These are phyloP conservation scores for Populus pruinosa DNA, from an alignment of 345 rosid species.

Conservation along the genomic window DNA sequence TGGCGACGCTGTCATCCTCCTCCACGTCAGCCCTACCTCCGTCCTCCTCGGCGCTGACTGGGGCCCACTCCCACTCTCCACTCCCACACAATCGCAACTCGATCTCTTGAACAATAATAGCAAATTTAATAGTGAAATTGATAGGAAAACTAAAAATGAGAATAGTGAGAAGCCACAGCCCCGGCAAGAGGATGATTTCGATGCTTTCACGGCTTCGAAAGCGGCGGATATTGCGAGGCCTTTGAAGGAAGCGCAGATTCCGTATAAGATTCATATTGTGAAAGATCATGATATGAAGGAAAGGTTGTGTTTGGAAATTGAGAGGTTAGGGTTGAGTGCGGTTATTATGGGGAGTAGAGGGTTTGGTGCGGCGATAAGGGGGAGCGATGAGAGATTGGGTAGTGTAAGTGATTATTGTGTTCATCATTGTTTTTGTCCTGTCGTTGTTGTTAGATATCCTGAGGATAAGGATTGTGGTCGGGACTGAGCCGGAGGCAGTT, in stretches of 20 bases:
- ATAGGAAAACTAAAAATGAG: constrained; percentile 10
- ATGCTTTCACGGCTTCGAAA: constrained; percentile 63
- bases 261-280: constrained; percentile 81
- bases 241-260: constrained; percentile 75
- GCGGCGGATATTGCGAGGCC: constrained; percentile 77
- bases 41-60: constrained; percentile 97
- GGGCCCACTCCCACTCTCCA: constrained; percentile 76
- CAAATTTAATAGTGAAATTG: neutral
- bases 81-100: constrained; percentile 19
- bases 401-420: constrained; percentile 95
- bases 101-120: neutral
- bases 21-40: constrained; percentile 97
- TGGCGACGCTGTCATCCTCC: constrained; percentile 85
- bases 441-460: constrained; percentile 80
- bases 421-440: constrained; percentile 85
- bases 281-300: constrained; percentile 97
- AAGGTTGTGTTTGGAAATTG: constrained; percentile 86
- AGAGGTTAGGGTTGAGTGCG: constrained; percentile 67
- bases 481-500: constrained; percentile 15
- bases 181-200: constrained; percentile 67
- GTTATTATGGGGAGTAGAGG: constrained; percentile 92
- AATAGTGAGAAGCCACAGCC: constrained; percentile 7
- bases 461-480: constrained; percentile 50
- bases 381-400: constrained; percentile 76
- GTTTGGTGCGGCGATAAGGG: constrained; percentile 73